Evolutionary conservation across 169 alveolate genomes (phyloP), one percentile per base, ranked within the genome.

Genomic region (Cryptosporidium ryanae): DNA sequence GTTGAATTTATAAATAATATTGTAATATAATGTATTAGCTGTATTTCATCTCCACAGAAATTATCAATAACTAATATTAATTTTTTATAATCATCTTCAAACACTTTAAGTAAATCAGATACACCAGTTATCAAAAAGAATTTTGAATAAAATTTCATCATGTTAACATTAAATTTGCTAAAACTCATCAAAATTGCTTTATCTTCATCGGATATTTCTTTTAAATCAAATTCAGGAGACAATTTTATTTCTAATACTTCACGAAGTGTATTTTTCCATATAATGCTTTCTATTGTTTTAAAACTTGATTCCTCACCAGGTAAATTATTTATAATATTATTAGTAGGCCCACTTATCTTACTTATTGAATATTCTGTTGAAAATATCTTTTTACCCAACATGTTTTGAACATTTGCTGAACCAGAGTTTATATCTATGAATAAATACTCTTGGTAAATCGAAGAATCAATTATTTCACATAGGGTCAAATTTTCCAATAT

Each of bases 381-480:
- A 50, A 68, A 55, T 1, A 68, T 25, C 55, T 10, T 10, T 52
- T 49, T 68, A 3, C 83, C 83, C 12, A 55, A 52, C 27, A 29
- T 68, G 32, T 68, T 52, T 27, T 18, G 50, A 13, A 52, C 59
- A 17, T 46, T 68, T 29, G 32, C 50, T 2, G 65, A 68, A 68
- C 27, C 8, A 27, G 50, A 31, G 17, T 29, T 29, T 49, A 68
- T 52, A n/a, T 68, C 50, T n/a, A 68, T 5, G 21, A 68, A 15
- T 27, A 68, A 15, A 52, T 68, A 68, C 17, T 54, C 50, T 27
- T 68, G 65, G 23, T 32, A 68, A 48, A 50, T 61, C 15, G 87
- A 76, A 59, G 87, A 59, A 61, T 76, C 64, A 7, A 54, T 57
- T 6, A 76, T 27, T 23, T 76, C 87, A 6, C 71, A 32, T n/a